Evolutionary conservation across 169 alveolate species (phyloP).

Genomic region (Perkinsus marinus): DNA sequence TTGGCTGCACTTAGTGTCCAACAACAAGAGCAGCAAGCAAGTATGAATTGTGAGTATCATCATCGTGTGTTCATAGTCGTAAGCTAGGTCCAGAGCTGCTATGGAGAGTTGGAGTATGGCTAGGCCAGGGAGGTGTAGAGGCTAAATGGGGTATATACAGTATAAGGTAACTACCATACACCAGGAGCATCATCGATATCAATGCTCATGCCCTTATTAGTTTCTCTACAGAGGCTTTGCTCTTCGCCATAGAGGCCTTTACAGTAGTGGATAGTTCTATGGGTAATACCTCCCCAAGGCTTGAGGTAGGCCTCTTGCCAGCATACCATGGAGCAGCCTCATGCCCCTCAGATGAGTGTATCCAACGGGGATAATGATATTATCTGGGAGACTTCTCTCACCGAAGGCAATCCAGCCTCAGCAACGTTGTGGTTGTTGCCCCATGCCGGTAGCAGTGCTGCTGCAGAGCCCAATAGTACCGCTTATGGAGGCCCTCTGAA

Average conservation of each 20-base stretch:
- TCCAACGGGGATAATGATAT: not conserved
- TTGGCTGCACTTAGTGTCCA: not conserved
- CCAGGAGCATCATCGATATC: not conserved
- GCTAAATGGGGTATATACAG: not conserved
- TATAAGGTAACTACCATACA: not conserved
- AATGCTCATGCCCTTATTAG: not conserved
- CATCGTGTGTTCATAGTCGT: not conserved
- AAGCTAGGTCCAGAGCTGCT: not conserved
- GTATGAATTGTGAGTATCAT: not conserved
- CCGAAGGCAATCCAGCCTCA: too few species aligned
- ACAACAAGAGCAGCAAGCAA: not conserved
- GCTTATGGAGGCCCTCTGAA: too few species aligned
- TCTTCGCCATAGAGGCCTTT: not conserved
- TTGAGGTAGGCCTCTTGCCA: not conserved
- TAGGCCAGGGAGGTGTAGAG: not conserved
- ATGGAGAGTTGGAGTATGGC: not conserved
- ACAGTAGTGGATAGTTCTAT: not conserved
- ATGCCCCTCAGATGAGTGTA: not conserved
- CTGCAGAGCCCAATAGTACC: too few species aligned
- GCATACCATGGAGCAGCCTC: not conserved
- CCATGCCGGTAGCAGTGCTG: too few species aligned
- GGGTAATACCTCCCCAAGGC: not conserved
- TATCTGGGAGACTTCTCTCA: not conserved
- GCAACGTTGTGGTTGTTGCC: too few species aligned
- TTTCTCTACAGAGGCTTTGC: not conserved